Evolutionary conservation across 1,139 yeast species (phyloP), one percentile per base, ranked within the genome.

Genomic region (Tardiomyces depauwii): DNA sequence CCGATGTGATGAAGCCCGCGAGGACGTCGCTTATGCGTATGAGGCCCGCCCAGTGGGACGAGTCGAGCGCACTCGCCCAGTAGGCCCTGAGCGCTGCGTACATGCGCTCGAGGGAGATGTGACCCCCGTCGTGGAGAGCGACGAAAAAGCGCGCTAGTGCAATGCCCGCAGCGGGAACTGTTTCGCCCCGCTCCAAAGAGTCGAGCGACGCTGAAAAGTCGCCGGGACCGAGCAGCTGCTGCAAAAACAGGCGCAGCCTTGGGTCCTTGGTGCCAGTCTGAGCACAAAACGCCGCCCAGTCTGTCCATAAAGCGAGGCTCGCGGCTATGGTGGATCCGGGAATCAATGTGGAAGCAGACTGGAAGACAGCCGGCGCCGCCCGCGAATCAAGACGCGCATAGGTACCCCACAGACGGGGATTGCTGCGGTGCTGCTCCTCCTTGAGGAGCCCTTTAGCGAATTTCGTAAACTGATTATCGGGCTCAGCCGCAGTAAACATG

Each of bases 381-480:
- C 5, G 4, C 10, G n/a, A 5, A 11, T 30, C 36, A 5, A 30
- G 16, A 5, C 36, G 13, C 12, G 45, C 49, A 43, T 39, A 48
- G 18, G 13, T 40, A 1, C 42, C 42, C 51, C 51, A 48, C 14
- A 48, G 38, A 9, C 14, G 27, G 36, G 47, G 9, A 25, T 40
- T 45, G 18, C 36, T 18, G 12, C 43, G 36, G 42, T 43, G 10
- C 2, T 33, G 23, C 19, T 42, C 27, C 10, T 40, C 16, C 23
- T 41, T 43, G 11, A 46, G 25, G 11, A 48, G 23, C 2, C 32
- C 16, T 23, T 42, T 42, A 11, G 44, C 41, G 14, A 44, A 14
- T 21, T 41, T 41, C 16, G 40, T 25, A 36, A 42, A 42, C 12
- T 40, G 45, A 16, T 42, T 36, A 10, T 12, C 25, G 25, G 25